Base-by-base conservation (phyloP, 2,329 filamentous ascomycete species). In the Colletotrichum sublineola region DNA sequence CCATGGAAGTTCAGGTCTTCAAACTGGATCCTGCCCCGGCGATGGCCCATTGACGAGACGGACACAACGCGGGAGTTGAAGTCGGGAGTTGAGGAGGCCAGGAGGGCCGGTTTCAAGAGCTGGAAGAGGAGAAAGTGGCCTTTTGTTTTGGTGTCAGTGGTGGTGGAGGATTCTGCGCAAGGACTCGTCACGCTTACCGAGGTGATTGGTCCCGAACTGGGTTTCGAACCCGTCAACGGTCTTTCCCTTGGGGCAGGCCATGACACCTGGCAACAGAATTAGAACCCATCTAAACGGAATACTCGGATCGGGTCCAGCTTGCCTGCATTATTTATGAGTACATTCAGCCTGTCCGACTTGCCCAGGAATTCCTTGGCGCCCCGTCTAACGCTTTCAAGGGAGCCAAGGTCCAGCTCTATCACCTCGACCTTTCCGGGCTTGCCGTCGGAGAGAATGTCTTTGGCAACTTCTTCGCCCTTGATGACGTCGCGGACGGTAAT, bases 121-220 rank as follows among this genome's bases (percentile, higher is more conserved):
- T 74, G 64, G 33, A 68, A 73, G 18, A 90, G 81, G 0, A 89
- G 81, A 79, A 89, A 90, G 74, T 89, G 86, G 11, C 79, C 68
- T 71, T 46, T 46, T 42, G 40, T 42, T 42, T 20, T 7, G 6
- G 4, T 18, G 48, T 71, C 67, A 62, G 31, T 33, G 2, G 31
- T 15, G 7, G 18, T 11, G n/a, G 11, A 29, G n/a, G 11, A 29
- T 15, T 8, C 2, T 24, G 48, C 9, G 9, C 5, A 18, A 29
- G 40, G 3, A 3, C 2, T 18, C 12, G 6, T 15, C 3, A 18
- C 18, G 36, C 63, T 31, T 71, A 71, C 68, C 82, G 1, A 90
- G 78, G 75, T 90, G 84, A 76, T 89, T 89, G 8, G 82, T 85
- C 44, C 83, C 87, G 71, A 90, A 85, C 68, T 89, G 87, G 0